Evolutionary conservation across 129 eudicot genomes (phyloP).

Genomic region (Gnaphalium uliginosum): DNA sequence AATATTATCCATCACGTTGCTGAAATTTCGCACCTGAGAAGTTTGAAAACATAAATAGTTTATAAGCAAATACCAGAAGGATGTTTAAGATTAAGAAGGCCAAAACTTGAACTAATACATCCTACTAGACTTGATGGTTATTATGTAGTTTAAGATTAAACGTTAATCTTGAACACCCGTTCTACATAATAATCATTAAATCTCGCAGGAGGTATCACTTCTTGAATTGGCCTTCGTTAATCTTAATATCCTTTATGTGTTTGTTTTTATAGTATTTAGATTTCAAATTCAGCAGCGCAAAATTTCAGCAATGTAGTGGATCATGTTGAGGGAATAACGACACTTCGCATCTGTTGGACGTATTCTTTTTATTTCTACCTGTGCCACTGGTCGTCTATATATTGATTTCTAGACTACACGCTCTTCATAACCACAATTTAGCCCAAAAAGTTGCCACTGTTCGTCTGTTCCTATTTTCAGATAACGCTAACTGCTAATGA

Average conservation of each 20-base stretch:
- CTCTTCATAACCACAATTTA: slow-evolving; percentile 38
- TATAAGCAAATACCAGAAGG: slow-evolving; percentile 18
- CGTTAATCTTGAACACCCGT: too few relatives aligned
- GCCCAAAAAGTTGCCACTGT: slow-evolving; percentile 30
- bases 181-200: too few relatives aligned
- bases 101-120: too few relatives aligned
- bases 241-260: slow-evolving; percentile 27
- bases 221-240: too few relatives aligned
- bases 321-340: slow-evolving; percentile 30
- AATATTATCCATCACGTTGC: slow-evolving; percentile 42
- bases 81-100: neutral
- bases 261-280: neutral
- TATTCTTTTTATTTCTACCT: slow-evolving; percentile 36
- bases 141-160: too few relatives aligned
- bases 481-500: slow-evolving; percentile 43
- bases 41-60: neutral
- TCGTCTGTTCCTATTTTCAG: slow-evolving; percentile 57
- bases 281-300: slow-evolving; percentile 34
- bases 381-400: neutral
- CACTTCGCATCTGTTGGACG: slow-evolving; percentile 29
- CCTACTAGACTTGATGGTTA: too few relatives aligned
- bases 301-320: slow-evolving; percentile 39
- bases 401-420: neutral
- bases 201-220: too few relatives aligned
- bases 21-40: slow-evolving; percentile 40